Percentiles rank a stretch among this genome's conserved stretches.
Conservation (phyloP, 2,329 filamentous ascomycete species). For the Scedosporium minutisporum region DNA sequence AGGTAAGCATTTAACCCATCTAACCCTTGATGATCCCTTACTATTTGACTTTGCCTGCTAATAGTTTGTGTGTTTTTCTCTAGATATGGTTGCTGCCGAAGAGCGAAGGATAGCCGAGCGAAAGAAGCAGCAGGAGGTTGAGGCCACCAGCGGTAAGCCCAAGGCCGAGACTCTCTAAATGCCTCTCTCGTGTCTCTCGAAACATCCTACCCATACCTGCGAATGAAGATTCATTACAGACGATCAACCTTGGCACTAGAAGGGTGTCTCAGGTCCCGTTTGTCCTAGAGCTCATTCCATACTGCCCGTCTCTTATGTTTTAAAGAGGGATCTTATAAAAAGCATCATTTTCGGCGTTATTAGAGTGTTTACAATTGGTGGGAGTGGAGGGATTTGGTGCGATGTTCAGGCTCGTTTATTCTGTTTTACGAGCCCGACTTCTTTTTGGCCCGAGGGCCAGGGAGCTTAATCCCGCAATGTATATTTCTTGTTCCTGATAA, state of each 20-base stretch:
- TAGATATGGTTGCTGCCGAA: constrained; percentile 76
- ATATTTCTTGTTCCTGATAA: background rate
- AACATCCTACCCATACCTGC: background rate
- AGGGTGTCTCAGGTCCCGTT: background rate
- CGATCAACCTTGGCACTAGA: background rate
- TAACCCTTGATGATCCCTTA: background rate
- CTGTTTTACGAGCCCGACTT: background rate
- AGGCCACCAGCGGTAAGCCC: background rate
- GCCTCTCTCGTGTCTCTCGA: background rate
- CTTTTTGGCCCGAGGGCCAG: background rate
- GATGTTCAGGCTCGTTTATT: background rate
- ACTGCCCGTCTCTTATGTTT: background rate
- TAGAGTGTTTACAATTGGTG: background rate
- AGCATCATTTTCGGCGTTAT: background rate
- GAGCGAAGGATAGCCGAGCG: constrained; percentile 48
- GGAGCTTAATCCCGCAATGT: background rate
- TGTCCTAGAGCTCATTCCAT: background rate
- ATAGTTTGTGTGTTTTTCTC: background rate
- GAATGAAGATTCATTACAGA: background rate
- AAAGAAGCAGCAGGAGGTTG: constrained; percentile 15
- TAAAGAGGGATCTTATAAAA: background rate
- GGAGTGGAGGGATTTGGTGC: background rate
- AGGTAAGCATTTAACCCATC: constrained; percentile 38
- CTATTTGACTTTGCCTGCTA: background rate
- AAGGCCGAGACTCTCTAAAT: background rate